Evolutionary conservation across 345 rosid species (phyloP).

Genomic region (Hypericum androsaemum): DNA sequence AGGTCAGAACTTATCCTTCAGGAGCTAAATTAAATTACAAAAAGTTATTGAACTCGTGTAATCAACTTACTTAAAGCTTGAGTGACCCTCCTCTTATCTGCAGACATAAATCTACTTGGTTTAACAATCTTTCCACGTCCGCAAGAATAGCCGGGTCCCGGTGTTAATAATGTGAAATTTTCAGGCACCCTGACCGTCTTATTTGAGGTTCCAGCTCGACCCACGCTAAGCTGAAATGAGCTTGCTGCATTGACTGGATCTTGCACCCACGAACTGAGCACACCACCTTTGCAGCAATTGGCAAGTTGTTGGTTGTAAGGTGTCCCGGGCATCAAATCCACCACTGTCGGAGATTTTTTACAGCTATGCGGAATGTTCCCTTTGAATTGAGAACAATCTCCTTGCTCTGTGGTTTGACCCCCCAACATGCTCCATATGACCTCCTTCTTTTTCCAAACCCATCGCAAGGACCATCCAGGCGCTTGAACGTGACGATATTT

Average conservation of each 20-base stretch:
- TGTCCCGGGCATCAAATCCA: constrained; percentile 78
- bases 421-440: constrained; percentile 77
- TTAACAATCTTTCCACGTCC: constrained; percentile 49
- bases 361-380: constrained; percentile 80
- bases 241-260: constrained; percentile 58
- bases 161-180: constrained; percentile 63
- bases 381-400: constrained; percentile 82
- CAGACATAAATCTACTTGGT: constrained; percentile 37
- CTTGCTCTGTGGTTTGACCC: constrained; percentile 74
- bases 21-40: neutral
- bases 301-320: constrained; percentile 57
- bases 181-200: constrained; percentile 62
- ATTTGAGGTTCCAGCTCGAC: constrained; percentile 66
- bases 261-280: constrained; percentile 62
- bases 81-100: constrained; percentile 66
- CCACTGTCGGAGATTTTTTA: constrained; percentile 57
- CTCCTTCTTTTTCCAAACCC: constrained; percentile 83
- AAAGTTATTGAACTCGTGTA: neutral
- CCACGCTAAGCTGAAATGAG: constrained; percentile 73
- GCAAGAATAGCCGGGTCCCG: constrained; percentile 91
- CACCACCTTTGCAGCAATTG: constrained; percentile 91
- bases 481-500: constrained; percentile 71
- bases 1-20: neutral
- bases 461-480: constrained; percentile 81
- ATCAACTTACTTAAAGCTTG: constrained; percentile 68